Evolutionary conservation across 768 basidiomycete species (phyloP).

Genomic region (Lactifluus pinguis): DNA sequence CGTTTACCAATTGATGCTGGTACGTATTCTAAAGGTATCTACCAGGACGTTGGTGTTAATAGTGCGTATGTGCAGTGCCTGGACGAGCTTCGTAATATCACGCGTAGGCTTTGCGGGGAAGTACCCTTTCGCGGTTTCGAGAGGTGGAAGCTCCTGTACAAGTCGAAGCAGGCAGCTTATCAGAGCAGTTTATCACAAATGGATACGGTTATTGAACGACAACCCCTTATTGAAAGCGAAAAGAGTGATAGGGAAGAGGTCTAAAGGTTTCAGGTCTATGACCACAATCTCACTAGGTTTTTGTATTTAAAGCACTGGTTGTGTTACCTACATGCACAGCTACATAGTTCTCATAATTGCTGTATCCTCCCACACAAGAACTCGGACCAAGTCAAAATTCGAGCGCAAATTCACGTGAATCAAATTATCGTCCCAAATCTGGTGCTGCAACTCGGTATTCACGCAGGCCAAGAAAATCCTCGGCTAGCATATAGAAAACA

Average conservation of each 20-base stretch:
- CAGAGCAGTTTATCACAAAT: slow-evolving; percentile 3
- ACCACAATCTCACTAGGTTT: too few relatives aligned
- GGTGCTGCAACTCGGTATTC: too few relatives aligned
- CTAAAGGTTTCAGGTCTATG: neutral
- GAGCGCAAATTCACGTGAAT: neutral
- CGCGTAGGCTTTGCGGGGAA: slow-evolving; percentile 12
- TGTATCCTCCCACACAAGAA: too few relatives aligned
- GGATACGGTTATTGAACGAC: neutral
- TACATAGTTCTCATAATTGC: too few relatives aligned
- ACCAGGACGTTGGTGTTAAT: neutral
- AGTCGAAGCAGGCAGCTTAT: neutral
- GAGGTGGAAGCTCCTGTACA: slow-evolving; percentile 5
- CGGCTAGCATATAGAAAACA: neutral
- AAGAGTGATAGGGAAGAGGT: neutral
- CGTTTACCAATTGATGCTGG: slow-evolving; percentile 10
- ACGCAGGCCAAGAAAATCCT: too few relatives aligned
- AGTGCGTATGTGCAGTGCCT: slow-evolving; percentile 2
- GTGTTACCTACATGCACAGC: too few relatives aligned
- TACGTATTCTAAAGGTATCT: neutral
- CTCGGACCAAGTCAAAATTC: neutral
- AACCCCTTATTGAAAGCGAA: neutral
- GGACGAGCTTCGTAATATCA: slow-evolving; percentile 11
- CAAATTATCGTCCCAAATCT: neutral
- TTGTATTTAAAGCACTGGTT: too few relatives aligned
- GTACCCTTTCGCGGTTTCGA: slow-evolving; percentile 13